Evolutionary conservation across 305 asterid species (phyloP), one percentile per base, ranked within the genome.

Genomic region (Rubia balearica): DNA sequence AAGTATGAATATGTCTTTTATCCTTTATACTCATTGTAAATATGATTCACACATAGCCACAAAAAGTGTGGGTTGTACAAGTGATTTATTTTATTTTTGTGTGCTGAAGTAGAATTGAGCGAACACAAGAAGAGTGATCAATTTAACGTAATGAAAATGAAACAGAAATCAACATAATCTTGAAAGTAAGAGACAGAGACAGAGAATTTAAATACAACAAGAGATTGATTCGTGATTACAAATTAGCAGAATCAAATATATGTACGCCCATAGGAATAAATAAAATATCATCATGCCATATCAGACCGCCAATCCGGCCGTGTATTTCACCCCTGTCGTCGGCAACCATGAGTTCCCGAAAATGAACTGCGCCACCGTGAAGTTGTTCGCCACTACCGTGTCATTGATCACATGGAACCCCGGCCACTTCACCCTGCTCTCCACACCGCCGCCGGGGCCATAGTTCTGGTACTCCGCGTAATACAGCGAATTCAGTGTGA

Each of bases 291-390:
- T n/a, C 38, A 45, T 11, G 6, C 21, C 5, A 9, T 14, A 68
- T 78, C 64, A 81, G 36, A 75, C 71, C 9, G 75, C 71, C 62
- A 89, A 74, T 30, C 96, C 96, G 14, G 91, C 86, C 5, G 91
- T 83, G 74, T 77, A 91, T 78, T 71, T 81, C 0, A 91, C 85
- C 40, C 97, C 97, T 0, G 97, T 91, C 3, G 87, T 83, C 7
- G 96, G 95, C 81, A 91, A 12, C 97, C 97, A 91, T 1, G 82
- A 42, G 55, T 86, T 86, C 19, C 97, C 97, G 30, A 78, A 21
- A 57, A 91, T 82, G 59, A 91, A 89, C 73, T 88, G 86, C 14
- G 85, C 78, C 40, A 89, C 96, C 10, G 96, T 89, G 59, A 85
- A 91, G 24, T 71, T 72, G 60, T 45, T 85, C 0, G 90, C 96